Percentiles rank a stretch among this genome's conserved stretches.
These are phyloP conservation scores for Cutaneotrichosporon daszewskae DNA, from an alignment of 1,284 basidiomycete genomes.

Conservation along the genomic window DNA sequence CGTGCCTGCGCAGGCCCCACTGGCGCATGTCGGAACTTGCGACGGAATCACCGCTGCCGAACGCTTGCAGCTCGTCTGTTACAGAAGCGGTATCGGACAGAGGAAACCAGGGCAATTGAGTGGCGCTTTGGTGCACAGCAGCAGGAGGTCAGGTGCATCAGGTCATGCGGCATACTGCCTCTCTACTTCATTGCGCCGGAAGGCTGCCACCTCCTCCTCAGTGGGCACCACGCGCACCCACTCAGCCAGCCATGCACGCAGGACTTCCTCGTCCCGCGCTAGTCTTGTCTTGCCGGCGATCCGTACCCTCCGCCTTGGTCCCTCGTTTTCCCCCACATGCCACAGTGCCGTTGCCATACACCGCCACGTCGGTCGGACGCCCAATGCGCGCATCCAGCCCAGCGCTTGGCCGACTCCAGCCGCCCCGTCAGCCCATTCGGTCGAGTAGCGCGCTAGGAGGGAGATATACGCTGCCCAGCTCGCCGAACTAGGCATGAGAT, in stretches of 20 bases:
- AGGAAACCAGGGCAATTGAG: too few relatives aligned
- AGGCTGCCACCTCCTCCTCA: constrained; percentile 38
- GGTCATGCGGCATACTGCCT: too few relatives aligned
- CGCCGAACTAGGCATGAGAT: constrained; percentile 52
- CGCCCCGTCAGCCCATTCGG: constrained; percentile 22
- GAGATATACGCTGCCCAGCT: constrained; percentile 61
- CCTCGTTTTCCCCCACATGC: too few relatives aligned
- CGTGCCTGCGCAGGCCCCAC: too few relatives aligned
- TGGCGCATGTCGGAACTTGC: too few relatives aligned
- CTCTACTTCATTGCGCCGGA: constrained; percentile 2
- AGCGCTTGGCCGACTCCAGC: constrained; percentile 55
- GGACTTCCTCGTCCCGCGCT: constrained; percentile 50
- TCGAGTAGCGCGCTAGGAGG: constrained; percentile 56
- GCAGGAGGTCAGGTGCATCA: too few relatives aligned
- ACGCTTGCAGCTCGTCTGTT: too few relatives aligned
- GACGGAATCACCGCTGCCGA: too few relatives aligned
- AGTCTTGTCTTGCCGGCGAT: constrained; percentile 29
- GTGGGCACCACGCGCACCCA: constrained; percentile 63
- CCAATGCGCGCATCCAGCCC: constrained; percentile 67
- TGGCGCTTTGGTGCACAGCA: too few relatives aligned
- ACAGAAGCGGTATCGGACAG: too few relatives aligned
- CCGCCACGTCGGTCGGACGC: constrained; percentile 53
- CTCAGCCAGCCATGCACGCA: constrained; percentile 59
- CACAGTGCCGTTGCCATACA: constrained; percentile 61
- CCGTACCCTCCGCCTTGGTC: constrained; percentile 57